Evolutionary conservation across 1,284 basidiomycete genomes (phyloP), one percentile per base, ranked within the genome.

Genomic region (Irpex lacteus): DNA sequence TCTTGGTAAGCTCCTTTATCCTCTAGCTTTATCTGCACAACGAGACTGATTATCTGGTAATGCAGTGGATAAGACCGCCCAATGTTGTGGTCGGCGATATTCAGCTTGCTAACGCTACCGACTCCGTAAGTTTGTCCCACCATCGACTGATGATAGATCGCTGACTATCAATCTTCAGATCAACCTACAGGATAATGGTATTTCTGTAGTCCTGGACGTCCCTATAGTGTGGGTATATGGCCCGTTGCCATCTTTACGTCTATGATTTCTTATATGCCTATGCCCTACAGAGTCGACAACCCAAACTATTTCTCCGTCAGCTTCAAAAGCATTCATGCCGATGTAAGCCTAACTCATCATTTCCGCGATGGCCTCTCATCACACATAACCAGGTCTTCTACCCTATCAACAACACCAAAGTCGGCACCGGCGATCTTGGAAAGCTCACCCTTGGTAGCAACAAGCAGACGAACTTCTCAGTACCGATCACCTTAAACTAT

Each of bases 261-360:
- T 66, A 32, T 40, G 8, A 60, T 49, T 32, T 11, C 40, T 44
- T 32, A 8, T 21, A 34, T 7, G 15, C 40, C 40, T 15, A 2
- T 55, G 19, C 13, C 36, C 40, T 63, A 53, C 70, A 95, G 92
- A 58, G 91, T 95, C 64, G 78, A 81, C 69, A 96, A 96, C 73
- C 95, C 94, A 38, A 95, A 96, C 74, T 95, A 89, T 80, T 95
- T 96, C 75, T 77, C 83, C 11, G 90, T 92, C 21, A 81, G 84
- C 60, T 87, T 96, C 75, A 84, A 85, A 63, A 80, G 85, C 63
- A 87, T 96, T 70, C 81, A 83, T 52, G 91, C 90, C 4, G 78
- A 88, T 58, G 88, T 90, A 63, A 57, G 72, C 61, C 8, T 4
- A 21, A 7, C 47, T 49, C 66, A 49, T 72, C 21, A 62, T 6